Base-by-base conservation (phyloP, 2,329 filamentous ascomycete species). In the Verticillium nubilum region DNA sequence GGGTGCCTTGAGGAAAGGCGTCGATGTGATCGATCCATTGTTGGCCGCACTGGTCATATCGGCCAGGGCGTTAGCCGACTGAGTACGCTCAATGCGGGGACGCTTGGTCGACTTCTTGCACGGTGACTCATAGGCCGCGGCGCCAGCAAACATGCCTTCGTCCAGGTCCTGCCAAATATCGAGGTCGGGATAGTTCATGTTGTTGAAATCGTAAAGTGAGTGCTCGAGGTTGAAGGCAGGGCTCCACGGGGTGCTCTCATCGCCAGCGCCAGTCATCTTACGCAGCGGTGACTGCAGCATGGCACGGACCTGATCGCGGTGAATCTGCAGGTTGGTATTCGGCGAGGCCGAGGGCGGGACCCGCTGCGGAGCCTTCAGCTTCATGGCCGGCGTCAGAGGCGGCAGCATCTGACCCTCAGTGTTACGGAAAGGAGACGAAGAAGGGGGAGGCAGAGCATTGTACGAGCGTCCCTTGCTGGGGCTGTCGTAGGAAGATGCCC, bases 401-500 rank as follows among this genome's bases (percentile, higher is more conserved):
- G 88, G 87, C 4, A 88, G 80, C 77, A 88, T 85, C 66, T 88
- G 84, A 47, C 78, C 80, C 56, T 86, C 83, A 13, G 52, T 29
- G 64, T 79, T 70, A 35, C 88, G 85, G 15, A 90, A 72, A 2
- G 90, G 89, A 2, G 90, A 92, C 2, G 89, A 92, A 2, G 87
- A 89, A 19, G 78, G 72, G 9, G 83, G 81, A 35, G 80, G 73
- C 58, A 80, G 78, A 5, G 74, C 78, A 62, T 80, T 76, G 59
- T 78, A 78, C 13, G 83, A 81, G 50, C 86, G 82, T 66, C 78
- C 75, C 76, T 91, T 92, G 56, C 86, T 90, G 4, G 95, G 95
- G 69, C 93, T 98, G 68, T 97, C 93, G 68, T 93, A 94, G 2
- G 92, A 97, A 1, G 94, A 97, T 63, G 90, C 91, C 65, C 95